Evolutionary conservation across 2,329 filamentous ascomycete genomes (phyloP).

Genomic region (Penicillium capsulatum): DNA sequence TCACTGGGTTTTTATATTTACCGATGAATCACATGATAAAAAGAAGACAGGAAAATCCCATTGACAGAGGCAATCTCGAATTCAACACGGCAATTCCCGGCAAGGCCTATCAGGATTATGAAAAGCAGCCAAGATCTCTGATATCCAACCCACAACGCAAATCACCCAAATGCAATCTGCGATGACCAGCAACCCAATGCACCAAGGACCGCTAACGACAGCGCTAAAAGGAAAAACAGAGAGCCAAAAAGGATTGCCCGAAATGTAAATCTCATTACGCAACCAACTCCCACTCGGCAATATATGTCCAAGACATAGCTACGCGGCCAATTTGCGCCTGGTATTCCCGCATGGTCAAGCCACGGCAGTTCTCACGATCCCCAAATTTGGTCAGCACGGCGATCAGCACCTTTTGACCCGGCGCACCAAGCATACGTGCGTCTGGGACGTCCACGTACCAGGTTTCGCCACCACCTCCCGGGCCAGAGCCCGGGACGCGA

Average conservation of each 20-base stretch:
- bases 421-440: constrained; percentile 60
- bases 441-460: constrained; percentile 74
- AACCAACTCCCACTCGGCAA: constrained; percentile 55
- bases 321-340: constrained; percentile 45
- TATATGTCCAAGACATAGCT: constrained; percentile 48
- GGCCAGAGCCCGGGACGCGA: constrained; percentile 34
- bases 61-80: too few species aligned
- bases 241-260: neutral
- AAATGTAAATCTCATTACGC: constrained; percentile 19
- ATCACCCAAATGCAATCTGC: too few species aligned
- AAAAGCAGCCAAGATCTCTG: too few species aligned
- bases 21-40: too few species aligned
- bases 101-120: too few species aligned
- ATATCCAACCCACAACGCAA: too few species aligned
- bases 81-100: too few species aligned
- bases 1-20: too few species aligned
- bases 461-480: constrained; percentile 65
- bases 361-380: constrained; percentile 50
- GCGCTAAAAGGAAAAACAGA: neutral
- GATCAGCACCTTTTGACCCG: constrained; percentile 65
- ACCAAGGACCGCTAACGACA: too few species aligned
- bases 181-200: too few species aligned
- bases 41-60: too few species aligned
- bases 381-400: constrained; percentile 56
- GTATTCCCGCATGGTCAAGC: constrained; percentile 49